Evolutionary conservation across 2,329 filamentous ascomycete genomes (phyloP).

Genomic region (Colletotrichum filicis): DNA sequence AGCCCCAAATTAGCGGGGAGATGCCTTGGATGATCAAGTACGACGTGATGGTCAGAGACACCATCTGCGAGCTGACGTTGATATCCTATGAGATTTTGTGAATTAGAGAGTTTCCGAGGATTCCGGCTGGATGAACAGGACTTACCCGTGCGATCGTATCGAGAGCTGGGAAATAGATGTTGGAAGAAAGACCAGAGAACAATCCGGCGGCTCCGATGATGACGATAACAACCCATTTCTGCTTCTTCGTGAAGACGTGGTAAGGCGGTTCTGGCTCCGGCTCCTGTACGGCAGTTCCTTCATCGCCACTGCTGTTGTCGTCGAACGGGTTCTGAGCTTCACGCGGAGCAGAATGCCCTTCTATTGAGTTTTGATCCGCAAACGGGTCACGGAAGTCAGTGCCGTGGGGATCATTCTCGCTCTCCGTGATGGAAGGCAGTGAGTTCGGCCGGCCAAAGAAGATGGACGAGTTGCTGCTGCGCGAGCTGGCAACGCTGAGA

Average conservation of each 20-base stretch:
- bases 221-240: conserved; percentile 59
- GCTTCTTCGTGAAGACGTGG: conserved; percentile 47
- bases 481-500: not conserved
- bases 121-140: not conserved
- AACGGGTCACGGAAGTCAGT: conserved; percentile 2
- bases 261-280: conserved; percentile 36
- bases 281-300: not conserved
- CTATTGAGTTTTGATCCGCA: not conserved
- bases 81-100: conserved; percentile 39
- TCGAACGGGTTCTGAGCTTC: conserved; percentile 11
- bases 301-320: not conserved
- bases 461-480: not conserved
- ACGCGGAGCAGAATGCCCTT: not conserved
- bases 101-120: not conserved
- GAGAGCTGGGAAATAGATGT: conserved; percentile 61
- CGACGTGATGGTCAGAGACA: conserved; percentile 54
- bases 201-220: conserved; percentile 61
- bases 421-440: not conserved
- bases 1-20: conserved; percentile 59
- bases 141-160: conserved; percentile 48
- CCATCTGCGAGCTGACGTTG: conserved; percentile 41
- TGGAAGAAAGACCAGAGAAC: conserved; percentile 63
- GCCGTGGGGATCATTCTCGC: not conserved
- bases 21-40: conserved; percentile 64
- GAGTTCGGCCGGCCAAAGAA: not conserved